These are phyloP conservation scores for Backusella mclennaniae DNA, from an alignment of 192 early-diverging fungal genomes.

Conservation along the genomic window DNA sequence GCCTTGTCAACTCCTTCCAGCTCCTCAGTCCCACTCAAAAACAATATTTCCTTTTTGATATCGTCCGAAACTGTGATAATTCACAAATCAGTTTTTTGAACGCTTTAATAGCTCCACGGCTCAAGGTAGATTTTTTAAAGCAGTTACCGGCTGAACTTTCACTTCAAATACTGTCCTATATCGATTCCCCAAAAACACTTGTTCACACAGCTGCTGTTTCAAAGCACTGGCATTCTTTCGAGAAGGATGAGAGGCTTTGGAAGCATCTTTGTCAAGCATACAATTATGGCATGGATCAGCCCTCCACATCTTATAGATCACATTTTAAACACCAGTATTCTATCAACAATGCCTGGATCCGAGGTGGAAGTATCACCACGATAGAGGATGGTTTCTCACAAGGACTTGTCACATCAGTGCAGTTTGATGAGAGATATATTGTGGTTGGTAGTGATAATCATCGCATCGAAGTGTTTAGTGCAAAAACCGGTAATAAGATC, in stretches of 20 bases:
- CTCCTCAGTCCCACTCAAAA: constrained; percentile 32
- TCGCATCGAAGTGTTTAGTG: constrained; percentile 91
- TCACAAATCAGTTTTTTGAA: constrained; percentile 48
- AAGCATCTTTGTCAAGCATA: constrained; percentile 37
- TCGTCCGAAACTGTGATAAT: constrained; percentile 47
- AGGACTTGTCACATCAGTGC: constrained; percentile 89
- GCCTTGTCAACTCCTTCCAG: constrained; percentile 35
- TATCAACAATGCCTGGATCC: constrained; percentile 49
- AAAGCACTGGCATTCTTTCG: constrained; percentile 48
- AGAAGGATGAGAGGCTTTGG: constrained; percentile 46
- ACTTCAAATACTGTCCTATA: constrained; percentile 81
- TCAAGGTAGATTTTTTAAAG: constrained; percentile 90
- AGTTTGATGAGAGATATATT: constrained; percentile 91
- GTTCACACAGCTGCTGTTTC: constrained; percentile 72
- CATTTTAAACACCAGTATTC: constrained; percentile 55
- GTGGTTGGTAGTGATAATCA: constrained; percentile 94
- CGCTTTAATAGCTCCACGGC: constrained; percentile 50
- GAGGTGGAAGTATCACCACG: constrained; percentile 39
- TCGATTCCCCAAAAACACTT: constrained; percentile 78
- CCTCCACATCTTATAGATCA: constrained; percentile 40
- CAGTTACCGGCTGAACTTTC: constrained; percentile 73
- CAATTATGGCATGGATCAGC: constrained; percentile 26
- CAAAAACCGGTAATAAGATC: constrained; percentile 65
- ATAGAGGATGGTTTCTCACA: constrained; percentile 16
- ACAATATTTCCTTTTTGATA: constrained; percentile 40